phyloP scores from a whole-genome alignment of 257 asterid species.

The Thymus quinquecostatus region DNA sequence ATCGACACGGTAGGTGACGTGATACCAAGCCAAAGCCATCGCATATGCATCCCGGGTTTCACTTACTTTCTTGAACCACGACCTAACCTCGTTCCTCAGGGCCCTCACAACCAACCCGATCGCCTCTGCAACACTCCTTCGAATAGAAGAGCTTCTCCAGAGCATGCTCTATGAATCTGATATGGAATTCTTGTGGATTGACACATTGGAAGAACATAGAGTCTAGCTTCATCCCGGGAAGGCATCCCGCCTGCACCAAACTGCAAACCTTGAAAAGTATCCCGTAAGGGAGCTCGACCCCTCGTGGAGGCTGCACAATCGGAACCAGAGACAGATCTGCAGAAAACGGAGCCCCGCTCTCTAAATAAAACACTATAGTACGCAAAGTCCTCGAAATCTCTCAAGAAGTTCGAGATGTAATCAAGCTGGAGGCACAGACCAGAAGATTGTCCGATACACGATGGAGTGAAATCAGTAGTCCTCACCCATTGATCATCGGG shows the following conservation, averaged over 20 bases:
- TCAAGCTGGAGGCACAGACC: slow-evolving; percentile 77
- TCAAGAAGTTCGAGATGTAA: slow-evolving; percentile 46
- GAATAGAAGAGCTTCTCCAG: slow-evolving; percentile 57
- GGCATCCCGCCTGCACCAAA: slow-evolving; percentile 81
- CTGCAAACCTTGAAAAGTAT: slow-evolving; percentile 65
- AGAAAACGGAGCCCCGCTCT: slow-evolving; percentile 49
- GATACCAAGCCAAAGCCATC: slow-evolving; percentile 92
- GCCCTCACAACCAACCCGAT: slow-evolving; percentile 67
- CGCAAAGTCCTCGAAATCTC: slow-evolving; percentile 48
- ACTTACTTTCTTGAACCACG: slow-evolving; percentile 65
- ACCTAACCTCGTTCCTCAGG: slow-evolving; percentile 72
- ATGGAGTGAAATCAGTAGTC: slow-evolving; percentile 83
- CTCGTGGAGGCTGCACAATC: slow-evolving; percentile 57
- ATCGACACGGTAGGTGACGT: slow-evolving; percentile 67
- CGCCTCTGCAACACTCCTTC: slow-evolving; percentile 82
- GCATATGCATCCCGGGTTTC: slow-evolving; percentile 54
- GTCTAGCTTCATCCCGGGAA: slow-evolving; percentile 73
- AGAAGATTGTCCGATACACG: slow-evolving; percentile 91
- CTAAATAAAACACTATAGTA: slow-evolving; percentile 58
- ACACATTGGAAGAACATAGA: slow-evolving; percentile 50
- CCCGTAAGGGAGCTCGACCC: slow-evolving; percentile 52
- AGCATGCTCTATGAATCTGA: slow-evolving; percentile 63
- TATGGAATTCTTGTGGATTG: slow-evolving; percentile 45
- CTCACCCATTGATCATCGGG: slow-evolving; percentile 90
- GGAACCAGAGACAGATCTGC: slow-evolving; percentile 61